Evolutionary conservation across 768 basidiomycete genomes (phyloP).

Genomic region (Panaeolus cyanescens): DNA sequence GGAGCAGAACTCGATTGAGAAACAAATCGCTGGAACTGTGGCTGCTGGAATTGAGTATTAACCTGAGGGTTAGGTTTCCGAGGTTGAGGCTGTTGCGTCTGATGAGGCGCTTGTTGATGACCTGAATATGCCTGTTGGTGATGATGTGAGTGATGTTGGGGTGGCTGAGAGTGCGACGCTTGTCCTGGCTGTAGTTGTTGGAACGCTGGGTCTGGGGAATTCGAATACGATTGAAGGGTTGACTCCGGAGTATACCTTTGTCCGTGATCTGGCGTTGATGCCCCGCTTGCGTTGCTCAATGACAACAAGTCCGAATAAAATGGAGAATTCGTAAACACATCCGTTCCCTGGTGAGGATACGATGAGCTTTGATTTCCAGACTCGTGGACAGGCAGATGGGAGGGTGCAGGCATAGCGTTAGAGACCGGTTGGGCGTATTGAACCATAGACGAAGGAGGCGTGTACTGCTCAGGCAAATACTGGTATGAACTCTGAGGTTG

Average conservation of each 20-base stretch:
- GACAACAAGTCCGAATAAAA: slow-evolving; percentile 22
- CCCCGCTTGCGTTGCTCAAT: slow-evolving; percentile 14
- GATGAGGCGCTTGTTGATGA: slow-evolving; percentile 6
- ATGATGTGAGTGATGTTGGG: slow-evolving; percentile 4
- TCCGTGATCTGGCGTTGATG: slow-evolving; percentile 22
- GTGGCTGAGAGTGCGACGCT: slow-evolving; percentile 10
- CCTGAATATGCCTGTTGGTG: not conserved
- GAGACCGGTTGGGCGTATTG: slow-evolving; percentile 21
- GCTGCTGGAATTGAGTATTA: slow-evolving; percentile 13
- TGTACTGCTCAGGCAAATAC: slow-evolving; percentile 27
- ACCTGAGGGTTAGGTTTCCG: slow-evolving; percentile 4
- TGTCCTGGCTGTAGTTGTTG: slow-evolving; percentile 20
- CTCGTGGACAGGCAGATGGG: not conserved
- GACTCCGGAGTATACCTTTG: slow-evolving; percentile 25
- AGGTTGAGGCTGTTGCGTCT: slow-evolving; percentile 10
- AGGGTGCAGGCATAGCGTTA: slow-evolving; percentile 5
- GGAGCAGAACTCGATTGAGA: not conserved
- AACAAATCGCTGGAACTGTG: not conserved
- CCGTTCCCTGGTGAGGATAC: slow-evolving; percentile 8
- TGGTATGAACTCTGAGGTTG: slow-evolving; percentile 26
- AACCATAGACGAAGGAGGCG: slow-evolving; percentile 18
- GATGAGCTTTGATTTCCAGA: not conserved
- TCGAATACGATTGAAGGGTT: slow-evolving; percentile 25
- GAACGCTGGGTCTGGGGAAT: slow-evolving; percentile 29
- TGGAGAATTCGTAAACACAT: slow-evolving; percentile 17